Base-by-base conservation (phyloP, 2,329 filamentous ascomycete species). In the Nothophoma quercina region DNA sequence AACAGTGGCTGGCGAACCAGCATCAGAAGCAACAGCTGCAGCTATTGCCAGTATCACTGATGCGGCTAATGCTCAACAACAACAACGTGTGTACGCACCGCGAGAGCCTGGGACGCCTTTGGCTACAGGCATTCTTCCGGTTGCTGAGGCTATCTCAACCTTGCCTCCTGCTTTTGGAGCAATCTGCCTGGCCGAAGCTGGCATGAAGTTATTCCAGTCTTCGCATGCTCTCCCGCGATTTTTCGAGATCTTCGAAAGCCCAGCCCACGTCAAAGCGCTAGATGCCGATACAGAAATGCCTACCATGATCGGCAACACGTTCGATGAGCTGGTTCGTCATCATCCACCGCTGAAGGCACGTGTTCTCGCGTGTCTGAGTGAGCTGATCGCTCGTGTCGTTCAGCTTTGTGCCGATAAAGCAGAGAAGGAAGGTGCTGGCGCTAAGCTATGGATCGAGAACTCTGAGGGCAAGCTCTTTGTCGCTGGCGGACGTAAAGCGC, bases 191-290 rank as follows among this genome's bases (percentile, higher is more conserved):
- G 97, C 97, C 64, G 88, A 90, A 57, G 81, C 85, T 22, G 95
- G 95, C 7, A 89, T 97, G 81, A 89, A 89, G 65, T 83, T 97
- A 69, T 96, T 99, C 65, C 87, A 91, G 51, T 84, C 86, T 0
- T 97, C 93, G 0, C 83, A 86, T 51, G 93, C 91, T 1, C 81
- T 99, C 35, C 88, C 93, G 50, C 90, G 86, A 62, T 98, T 93
- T 71, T 89, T 99, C 60, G 91, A 97, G 70, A 91, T 98, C n/a
- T 99, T 99, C 61, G 91, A 97, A 74, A 98, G 91, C 61, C 87
- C 92, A 2, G 83, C 86, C 13, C 96, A 99, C 74, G 86, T 99
- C 51, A 90, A 89, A 63, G 89, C 88, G 58, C 87, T 99, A 82
- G 86, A 90, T 57, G 79, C 81, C 29, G 93, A 96, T 60, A 79